These are phyloP conservation scores for Paracoccidioides lutzii DNA, from an alignment of 2,329 filamentous ascomycete species.

Conservation along the genomic window DNA sequence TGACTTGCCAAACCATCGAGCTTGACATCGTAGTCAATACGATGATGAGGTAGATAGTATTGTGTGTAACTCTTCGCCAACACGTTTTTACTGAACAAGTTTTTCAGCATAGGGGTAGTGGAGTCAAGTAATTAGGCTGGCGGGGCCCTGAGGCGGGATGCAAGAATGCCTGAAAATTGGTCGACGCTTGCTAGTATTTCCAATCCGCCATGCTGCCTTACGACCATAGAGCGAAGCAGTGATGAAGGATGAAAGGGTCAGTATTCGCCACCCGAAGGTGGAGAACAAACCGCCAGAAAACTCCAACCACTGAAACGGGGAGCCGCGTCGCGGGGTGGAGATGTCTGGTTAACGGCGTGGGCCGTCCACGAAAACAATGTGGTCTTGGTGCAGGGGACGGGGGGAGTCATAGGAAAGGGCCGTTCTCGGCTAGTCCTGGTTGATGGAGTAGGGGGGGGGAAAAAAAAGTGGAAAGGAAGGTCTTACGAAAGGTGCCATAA, in stretches of 20 bases:
- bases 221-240: not conserved
- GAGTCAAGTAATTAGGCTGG: not conserved
- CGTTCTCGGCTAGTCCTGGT: not conserved
- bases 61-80: not conserved
- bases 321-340: not conserved
- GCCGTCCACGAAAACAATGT: not conserved
- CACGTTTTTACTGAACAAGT: not conserved
- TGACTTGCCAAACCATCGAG: not conserved
- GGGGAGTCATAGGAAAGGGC: slow-evolving; percentile 2
- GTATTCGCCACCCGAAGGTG: not conserved
- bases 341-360: not conserved
- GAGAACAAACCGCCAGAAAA: not conserved
- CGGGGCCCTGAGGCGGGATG: not conserved
- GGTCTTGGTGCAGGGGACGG: not conserved
- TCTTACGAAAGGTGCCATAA: slow-evolving; percentile 69
- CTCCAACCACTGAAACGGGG: not conserved
- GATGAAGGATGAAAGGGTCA: no score
- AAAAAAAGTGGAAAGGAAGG: slow-evolving; percentile 11
- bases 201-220: not conserved
- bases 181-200: not conserved
- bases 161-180: not conserved
- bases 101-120: not conserved
- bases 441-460: slow-evolving; percentile 7
- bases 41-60: not conserved
- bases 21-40: not conserved